Conservation (phyloP, 1,139 yeast species). For the Meyerozyma carpophila region DNA sequence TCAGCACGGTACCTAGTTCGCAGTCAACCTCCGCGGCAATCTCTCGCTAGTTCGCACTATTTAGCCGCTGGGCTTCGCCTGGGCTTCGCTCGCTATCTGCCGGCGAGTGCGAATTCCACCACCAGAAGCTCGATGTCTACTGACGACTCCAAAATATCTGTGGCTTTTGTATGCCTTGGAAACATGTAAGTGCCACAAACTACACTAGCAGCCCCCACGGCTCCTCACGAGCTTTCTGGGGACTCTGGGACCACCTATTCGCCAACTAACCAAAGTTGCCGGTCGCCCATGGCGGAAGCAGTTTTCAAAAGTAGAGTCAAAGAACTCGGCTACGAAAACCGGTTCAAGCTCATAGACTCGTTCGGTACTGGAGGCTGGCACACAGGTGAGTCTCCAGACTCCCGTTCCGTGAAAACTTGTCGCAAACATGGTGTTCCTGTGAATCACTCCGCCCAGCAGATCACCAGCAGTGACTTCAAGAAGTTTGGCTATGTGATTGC, state of each 20-base stretch:
- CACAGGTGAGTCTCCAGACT: slow-evolving; percentile 75
- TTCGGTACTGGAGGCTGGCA: slow-evolving; percentile 89
- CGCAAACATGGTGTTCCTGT: slow-evolving; percentile 69
- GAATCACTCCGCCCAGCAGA: slow-evolving; percentile 70
- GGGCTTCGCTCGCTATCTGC: not conserved
- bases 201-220: too few relatives aligned
- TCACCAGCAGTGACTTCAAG: slow-evolving; percentile 50
- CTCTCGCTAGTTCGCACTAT: too few relatives aligned
- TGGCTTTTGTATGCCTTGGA: slow-evolving; percentile 89
- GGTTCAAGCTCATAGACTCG: slow-evolving; percentile 62
- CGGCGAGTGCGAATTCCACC: not conserved
- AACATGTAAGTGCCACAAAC: slow-evolving; percentile 55
- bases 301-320: slow-evolving; percentile 67
- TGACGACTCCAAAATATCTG: slow-evolving; percentile 40
- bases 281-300: slow-evolving; percentile 98
- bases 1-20: too few relatives aligned
- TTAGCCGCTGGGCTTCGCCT: too few relatives aligned
- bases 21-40: too few relatives aligned
- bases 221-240: too few relatives aligned
- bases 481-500: slow-evolving; percentile 80
- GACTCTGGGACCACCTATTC: too few relatives aligned
- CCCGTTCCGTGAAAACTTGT: slow-evolving; percentile 67
- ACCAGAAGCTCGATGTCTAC: slow-evolving; percentile 12
- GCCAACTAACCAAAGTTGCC: slow-evolving; percentile 46
- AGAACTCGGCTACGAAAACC: slow-evolving; percentile 33